A percentile compares a stretch with the other conserved stretches of the same genome.
These are phyloP conservation scores for Daldinia grandis DNA, from an alignment of 495 filamentous ascomycete genomes.

Conservation along the genomic window DNA sequence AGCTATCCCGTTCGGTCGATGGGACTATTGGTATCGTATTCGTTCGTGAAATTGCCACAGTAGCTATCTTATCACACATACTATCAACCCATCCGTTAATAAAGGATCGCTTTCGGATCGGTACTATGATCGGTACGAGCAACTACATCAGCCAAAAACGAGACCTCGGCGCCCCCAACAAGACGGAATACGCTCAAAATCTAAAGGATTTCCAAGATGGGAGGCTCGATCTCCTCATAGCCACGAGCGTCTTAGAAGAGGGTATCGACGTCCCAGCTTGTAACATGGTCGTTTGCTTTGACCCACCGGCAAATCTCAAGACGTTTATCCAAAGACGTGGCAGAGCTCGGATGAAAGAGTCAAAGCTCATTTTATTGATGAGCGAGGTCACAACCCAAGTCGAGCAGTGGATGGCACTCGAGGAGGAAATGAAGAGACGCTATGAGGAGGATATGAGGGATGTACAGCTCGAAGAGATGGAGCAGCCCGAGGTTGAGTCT, in stretches of 20 bases:
- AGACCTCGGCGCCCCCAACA: conserved; percentile 68
- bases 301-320: conserved; percentile 77
- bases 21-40: conserved; percentile 80
- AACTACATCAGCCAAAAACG: conserved; percentile 54
- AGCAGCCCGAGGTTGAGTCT: conserved; percentile 52
- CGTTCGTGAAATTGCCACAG: conserved; percentile 74
- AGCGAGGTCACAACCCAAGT: conserved; percentile 41
- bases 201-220: conserved; percentile 76
- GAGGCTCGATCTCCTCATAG: conserved; percentile 77
- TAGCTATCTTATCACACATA: conserved; percentile 71
- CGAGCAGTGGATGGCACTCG: conserved; percentile 68
- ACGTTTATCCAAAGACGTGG: conserved; percentile 91
- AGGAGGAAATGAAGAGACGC: conserved; percentile 73
- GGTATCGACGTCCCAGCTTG: conserved; percentile 90
- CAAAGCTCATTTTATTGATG: conserved; percentile 74
- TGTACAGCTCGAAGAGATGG: conserved; percentile 61
- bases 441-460: conserved; percentile 76
- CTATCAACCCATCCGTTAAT: conserved; percentile 68
- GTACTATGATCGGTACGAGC: conserved; percentile 79
- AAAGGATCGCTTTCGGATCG: conserved; percentile 64
- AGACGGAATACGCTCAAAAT: conserved; percentile 61
- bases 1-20: conserved; percentile 56
- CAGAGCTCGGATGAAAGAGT: conserved; percentile 75
- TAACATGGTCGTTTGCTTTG: conserved; percentile 86
- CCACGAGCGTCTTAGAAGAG: conserved; percentile 89